phyloP scores from a whole-genome alignment of 208 protist species.

The Hexamita inflata region DNA sequence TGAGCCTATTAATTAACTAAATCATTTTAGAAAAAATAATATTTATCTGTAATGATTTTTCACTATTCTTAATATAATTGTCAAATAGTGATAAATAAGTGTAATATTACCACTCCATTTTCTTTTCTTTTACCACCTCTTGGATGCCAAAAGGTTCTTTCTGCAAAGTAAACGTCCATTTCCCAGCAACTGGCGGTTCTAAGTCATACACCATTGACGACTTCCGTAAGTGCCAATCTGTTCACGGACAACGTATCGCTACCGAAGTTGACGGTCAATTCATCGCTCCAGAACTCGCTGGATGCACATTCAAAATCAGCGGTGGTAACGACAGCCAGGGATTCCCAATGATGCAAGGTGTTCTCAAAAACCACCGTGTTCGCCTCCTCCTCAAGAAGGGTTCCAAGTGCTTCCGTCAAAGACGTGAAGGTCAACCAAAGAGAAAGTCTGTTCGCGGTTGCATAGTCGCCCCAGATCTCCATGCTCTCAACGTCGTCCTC shows the following conservation, averaged over 20 bases:
- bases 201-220: constrained; percentile 70
- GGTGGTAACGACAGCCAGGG: constrained; percentile 98
- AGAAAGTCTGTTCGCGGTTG: constrained; percentile 93
- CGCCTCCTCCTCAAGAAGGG: constrained; percentile 74
- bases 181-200: constrained; percentile 63
- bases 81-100: too few species aligned
- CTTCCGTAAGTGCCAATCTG: constrained; percentile 58
- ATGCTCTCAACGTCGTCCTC: constrained; percentile 84
- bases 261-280: constrained; percentile 63
- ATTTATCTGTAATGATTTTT: too few species aligned
- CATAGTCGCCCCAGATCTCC: constrained; percentile 80
- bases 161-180: constrained; percentile 65
- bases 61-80: too few species aligned
- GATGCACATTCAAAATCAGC: constrained; percentile 92
- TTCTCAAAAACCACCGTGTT: constrained; percentile 81
- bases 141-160: constrained; percentile 25
- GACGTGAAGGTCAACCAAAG: constrained; percentile 80
- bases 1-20: too few species aligned
- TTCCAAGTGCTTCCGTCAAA: constrained; percentile 54
- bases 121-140: too few species aligned
- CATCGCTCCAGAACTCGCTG: constrained; percentile 71
- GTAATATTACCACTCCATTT: too few species aligned
- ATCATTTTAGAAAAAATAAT: too few species aligned
- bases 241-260: constrained; percentile 65
- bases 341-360: constrained; percentile 98